Conservation (phyloP, 129 eudicot species). For the Lactuca sativa region DNA sequence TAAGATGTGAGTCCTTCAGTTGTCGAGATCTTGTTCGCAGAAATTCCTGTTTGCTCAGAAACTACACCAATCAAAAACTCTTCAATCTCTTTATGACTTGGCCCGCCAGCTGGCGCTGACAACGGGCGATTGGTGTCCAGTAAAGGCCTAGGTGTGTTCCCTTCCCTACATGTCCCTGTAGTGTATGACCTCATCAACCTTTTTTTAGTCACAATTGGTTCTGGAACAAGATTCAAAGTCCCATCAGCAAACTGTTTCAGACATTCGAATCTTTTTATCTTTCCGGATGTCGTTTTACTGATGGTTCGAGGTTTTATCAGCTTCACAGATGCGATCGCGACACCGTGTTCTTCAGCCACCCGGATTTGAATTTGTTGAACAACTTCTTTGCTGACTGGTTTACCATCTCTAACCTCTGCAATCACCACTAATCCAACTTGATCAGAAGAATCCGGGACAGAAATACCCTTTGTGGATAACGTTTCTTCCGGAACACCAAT, state of each 20-base stretch:
- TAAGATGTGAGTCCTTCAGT: conserved; percentile 63
- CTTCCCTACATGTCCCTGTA: conserved; percentile 72
- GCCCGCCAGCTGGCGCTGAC: conserved; percentile 26
- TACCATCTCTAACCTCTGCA: conserved; percentile 79
- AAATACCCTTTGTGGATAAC: conserved; percentile 58
- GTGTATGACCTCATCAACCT: conserved; percentile 56
- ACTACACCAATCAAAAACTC: conserved; percentile 57
- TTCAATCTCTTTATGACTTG: conserved; percentile 52
- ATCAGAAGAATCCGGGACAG: conserved; percentile 68
- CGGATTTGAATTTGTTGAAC: conserved; percentile 53
- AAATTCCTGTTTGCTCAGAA: conserved; percentile 64
- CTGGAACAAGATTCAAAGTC: conserved; percentile 62
- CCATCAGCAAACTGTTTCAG: conserved; percentile 70
- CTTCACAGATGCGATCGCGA: conserved; percentile 55
- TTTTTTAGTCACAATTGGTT: conserved; percentile 45
- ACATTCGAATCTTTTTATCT: conserved; percentile 75
- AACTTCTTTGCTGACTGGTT: conserved; percentile 57
- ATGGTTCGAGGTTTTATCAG: conserved; percentile 66
- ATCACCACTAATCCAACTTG: conserved; percentile 82
- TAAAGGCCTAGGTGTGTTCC: conserved; percentile 57
- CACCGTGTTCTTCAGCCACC: conserved; percentile 88
- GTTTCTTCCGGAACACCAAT: conserved; percentile 83
- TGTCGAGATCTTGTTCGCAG: conserved; percentile 57
- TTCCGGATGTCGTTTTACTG: conserved; percentile 85
- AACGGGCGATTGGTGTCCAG: conserved; percentile 27